phyloP scores from a whole-genome alignment of 139 green algal genomes.

The Volvox reticuliferus region DNA sequence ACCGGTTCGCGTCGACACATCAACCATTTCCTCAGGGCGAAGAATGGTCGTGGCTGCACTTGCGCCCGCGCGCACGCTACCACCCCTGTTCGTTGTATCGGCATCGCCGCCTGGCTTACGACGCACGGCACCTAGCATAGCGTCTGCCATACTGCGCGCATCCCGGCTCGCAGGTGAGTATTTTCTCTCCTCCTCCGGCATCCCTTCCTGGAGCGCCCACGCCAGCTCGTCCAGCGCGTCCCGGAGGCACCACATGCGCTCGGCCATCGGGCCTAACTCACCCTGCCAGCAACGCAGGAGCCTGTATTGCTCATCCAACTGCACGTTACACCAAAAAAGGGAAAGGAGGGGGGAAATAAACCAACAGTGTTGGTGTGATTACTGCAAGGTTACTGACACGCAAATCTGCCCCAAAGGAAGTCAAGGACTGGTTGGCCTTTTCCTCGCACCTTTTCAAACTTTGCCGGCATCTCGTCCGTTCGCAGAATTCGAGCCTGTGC shows the following conservation, averaged over 20 bases:
- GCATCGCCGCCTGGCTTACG: background rate
- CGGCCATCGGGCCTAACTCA: constrained; percentile 19
- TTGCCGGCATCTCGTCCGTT: background rate
- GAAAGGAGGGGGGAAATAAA: background rate
- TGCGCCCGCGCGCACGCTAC: background rate
- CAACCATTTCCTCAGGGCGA: no score
- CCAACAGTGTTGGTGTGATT: background rate
- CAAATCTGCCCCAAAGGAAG: background rate
- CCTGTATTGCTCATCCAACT: constrained; percentile 35
- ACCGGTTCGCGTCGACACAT: background rate
- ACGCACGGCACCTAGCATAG: background rate
- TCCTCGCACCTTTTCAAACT: constrained; percentile 17
- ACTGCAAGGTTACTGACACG: background rate
- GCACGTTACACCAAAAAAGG: background rate
- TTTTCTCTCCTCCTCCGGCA: background rate
- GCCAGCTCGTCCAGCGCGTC: constrained; percentile 18
- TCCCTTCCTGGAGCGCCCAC: background rate
- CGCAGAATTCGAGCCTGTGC: background rate
- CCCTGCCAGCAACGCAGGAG: constrained; percentile 24
- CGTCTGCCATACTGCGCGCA: background rate
- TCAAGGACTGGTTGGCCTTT: background rate
- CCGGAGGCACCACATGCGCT: background rate
- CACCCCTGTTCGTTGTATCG: background rate
- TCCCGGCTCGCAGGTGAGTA: background rate
- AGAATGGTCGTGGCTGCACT: no score